Evolutionary conservation across 2,329 filamentous ascomycete species (phyloP).

Genomic region (Colletotrichum camelliae): DNA sequence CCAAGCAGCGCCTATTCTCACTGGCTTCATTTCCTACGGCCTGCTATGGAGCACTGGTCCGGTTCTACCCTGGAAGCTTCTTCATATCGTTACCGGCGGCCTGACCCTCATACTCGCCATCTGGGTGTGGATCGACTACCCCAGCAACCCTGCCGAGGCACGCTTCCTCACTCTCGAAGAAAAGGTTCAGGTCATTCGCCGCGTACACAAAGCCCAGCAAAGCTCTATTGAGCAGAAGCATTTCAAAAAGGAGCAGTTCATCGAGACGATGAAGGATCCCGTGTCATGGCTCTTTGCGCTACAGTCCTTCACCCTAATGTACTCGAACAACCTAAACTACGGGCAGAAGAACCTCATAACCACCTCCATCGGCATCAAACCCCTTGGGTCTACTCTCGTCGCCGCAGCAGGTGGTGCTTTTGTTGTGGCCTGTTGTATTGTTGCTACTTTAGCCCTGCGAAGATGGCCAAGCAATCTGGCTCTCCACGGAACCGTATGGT

Average conservation of each 20-base stretch:
- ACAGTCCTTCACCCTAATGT: conserved; percentile 37
- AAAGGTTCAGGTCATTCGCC: conserved; percentile 26
- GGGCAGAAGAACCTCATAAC: conserved; percentile 43
- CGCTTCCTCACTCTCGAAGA: conserved; percentile 27
- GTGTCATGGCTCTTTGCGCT: conserved; percentile 36
- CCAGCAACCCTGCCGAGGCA: conserved; percentile 22
- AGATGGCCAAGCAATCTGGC: conserved; percentile 35
- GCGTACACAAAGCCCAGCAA: conserved; percentile 35
- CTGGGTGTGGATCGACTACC: conserved; percentile 38
- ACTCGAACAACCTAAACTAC: conserved; percentile 44
- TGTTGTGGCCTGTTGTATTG: conserved; percentile 34
- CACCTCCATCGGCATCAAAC: conserved; percentile 37
- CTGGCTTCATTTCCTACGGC: conserved; percentile 45
- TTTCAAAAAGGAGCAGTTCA: conserved; percentile 35
- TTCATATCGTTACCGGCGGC: conserved; percentile 43
- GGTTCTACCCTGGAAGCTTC: conserved; percentile 42
- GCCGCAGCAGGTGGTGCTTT: conserved; percentile 41
- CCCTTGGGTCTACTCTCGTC: conserved; percentile 43
- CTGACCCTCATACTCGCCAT: conserved; percentile 37
- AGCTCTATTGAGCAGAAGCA: conserved; percentile 43
- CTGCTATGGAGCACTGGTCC: conserved; percentile 38
- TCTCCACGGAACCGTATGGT: conserved; percentile 34
- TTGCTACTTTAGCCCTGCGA: conserved; percentile 34
- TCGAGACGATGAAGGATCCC: conserved; percentile 32
- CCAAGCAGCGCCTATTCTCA: conserved; percentile 38